phyloP scores from a whole-genome alignment of 2,329 filamentous ascomycete species.

The Ascochyta rabiei region DNA sequence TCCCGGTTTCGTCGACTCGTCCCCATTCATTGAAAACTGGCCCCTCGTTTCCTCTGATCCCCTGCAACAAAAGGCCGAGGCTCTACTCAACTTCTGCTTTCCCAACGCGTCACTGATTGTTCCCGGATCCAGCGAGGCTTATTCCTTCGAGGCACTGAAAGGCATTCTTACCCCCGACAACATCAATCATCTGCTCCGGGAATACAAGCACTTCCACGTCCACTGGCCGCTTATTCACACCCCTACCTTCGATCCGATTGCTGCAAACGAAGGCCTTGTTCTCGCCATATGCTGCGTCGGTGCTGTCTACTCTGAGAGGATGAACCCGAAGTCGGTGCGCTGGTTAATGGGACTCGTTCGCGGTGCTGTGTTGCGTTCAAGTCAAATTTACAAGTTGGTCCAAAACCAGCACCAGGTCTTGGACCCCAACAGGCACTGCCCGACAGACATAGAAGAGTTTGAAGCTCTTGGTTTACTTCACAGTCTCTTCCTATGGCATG shows the following conservation, averaged over 20 bases:
- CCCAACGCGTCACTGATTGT: slow-evolving; percentile 46
- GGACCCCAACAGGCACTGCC: slow-evolving; percentile 46
- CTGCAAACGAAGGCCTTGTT: slow-evolving; percentile 70
- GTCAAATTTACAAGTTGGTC: slow-evolving; percentile 55
- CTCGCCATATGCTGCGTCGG: slow-evolving; percentile 75
- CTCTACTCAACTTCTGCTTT: slow-evolving; percentile 59
- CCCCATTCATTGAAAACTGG: slow-evolving; percentile 50
- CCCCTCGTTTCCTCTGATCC: slow-evolving; percentile 50
- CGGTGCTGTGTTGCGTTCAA: slow-evolving; percentile 63
- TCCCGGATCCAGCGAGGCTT: slow-evolving; percentile 44
- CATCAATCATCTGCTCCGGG: slow-evolving; percentile 72
- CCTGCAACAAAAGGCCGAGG: slow-evolving; percentile 53
- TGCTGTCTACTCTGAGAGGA: slow-evolving; percentile 72
- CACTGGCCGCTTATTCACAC: slow-evolving; percentile 77
- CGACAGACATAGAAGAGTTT: slow-evolving; percentile 65
- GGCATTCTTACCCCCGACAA: slow-evolving; percentile 69
- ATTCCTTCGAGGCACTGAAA: slow-evolving; percentile 60
- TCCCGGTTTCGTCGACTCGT: slow-evolving; percentile 50
- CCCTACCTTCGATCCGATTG: slow-evolving; percentile 70
- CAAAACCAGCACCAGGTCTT: slow-evolving; percentile 47
- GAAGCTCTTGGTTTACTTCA: slow-evolving; percentile 70
- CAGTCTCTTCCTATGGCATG: slow-evolving; percentile 71
- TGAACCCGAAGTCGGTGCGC: slow-evolving; percentile 66
- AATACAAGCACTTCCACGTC: slow-evolving; percentile 74
- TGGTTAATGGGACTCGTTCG: slow-evolving; percentile 71